Evolutionary conservation across 306 rosid genomes (phyloP), one percentile per base, ranked within the genome.

Genomic region (Alnus glutinosa): DNA sequence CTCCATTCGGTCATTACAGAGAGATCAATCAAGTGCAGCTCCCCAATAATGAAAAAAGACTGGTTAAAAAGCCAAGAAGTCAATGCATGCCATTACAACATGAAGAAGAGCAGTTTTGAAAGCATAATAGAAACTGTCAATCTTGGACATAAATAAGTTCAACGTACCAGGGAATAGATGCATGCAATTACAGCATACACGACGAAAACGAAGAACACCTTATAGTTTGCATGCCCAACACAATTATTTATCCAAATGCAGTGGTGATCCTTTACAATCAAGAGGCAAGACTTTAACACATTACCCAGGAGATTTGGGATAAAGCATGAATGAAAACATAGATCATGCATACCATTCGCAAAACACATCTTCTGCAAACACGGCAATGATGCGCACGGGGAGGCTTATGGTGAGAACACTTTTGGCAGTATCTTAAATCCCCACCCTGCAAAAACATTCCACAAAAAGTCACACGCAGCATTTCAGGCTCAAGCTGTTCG

Each of bases 351-450:
- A 95, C 98, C 99, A 95, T 95, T 86, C 97, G 91, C 80, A 95
- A 88, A 85, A 95, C 93, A 81, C 99, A 95, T 89, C 94, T 89
- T 86, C 83, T 90, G 85, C 99, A 95, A 75, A 93, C 93, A 80
- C 98, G 97, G 68, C 99, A 95, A 86, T 95, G 99, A 89, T 95
- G 99, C 48, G 98, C 94, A 34, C 99, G 99, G 19, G 99, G 96
- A 79, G 99, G 99, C 89, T 95, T 95, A 86, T 90, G 85, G 67
- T 84, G 99, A 84, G 94, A 84, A 83, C 99, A 95, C 87, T 95
- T 95, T 78, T 95, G 98, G 84, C 99, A 95, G 80, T 88, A 95
- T 84, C 99, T 88, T 87, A 95, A 80, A 81, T 95, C 99, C 67
- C 99, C 99, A 75, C 98, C 91, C 98, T 95, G 97, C 86, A 86